phyloP scores from a whole-genome alignment of 106 monocot genomes.

The Cymbidium sinense region DNA sequence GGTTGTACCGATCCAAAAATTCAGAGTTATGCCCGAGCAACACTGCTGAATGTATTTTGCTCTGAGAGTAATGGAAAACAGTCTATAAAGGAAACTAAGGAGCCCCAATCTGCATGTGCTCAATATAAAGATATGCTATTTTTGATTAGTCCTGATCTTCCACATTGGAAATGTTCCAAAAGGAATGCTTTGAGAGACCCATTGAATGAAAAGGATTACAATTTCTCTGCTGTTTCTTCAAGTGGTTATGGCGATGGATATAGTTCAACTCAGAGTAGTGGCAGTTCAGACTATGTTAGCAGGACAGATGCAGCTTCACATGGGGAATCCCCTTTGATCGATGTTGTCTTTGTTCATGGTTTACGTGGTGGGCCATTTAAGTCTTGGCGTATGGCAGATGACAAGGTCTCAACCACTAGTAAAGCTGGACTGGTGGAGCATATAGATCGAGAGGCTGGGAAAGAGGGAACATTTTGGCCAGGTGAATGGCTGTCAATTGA shows the following conservation, averaged over 20 bases:
- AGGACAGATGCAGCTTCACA: slow-evolving; percentile 10
- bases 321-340: slow-evolving; percentile 32
- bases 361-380: slow-evolving; percentile 97
- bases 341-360: slow-evolving; percentile 95
- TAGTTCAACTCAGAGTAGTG: slow-evolving; percentile 6
- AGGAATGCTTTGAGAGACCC: slow-evolving; percentile 20
- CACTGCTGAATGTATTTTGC: slow-evolving; percentile 56
- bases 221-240: slow-evolving; percentile 6
- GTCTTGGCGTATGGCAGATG: slow-evolving; percentile 95
- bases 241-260: slow-evolving; percentile 7
- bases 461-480: slow-evolving; percentile 96
- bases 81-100: slow-evolving; percentile 6
- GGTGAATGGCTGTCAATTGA: slow-evolving; percentile 90
- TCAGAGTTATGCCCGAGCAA: slow-evolving; percentile 81
- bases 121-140: slow-evolving; percentile 82
- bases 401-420: slow-evolving; percentile 86
- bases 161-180: slow-evolving; percentile 45
- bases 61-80: slow-evolving; percentile 18
- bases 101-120: slow-evolving; percentile 27
- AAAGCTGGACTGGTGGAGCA: slow-evolving; percentile 86
- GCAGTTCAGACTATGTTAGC: slow-evolving; percentile 14
- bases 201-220: slow-evolving; percentile 3
- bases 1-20: slow-evolving; percentile 80
- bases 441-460: slow-evolving; percentile 96
- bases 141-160: slow-evolving; percentile 74